Evolutionary conservation across 129 eudicot genomes (phyloP).

Genomic region (Flaveria bidentis): DNA sequence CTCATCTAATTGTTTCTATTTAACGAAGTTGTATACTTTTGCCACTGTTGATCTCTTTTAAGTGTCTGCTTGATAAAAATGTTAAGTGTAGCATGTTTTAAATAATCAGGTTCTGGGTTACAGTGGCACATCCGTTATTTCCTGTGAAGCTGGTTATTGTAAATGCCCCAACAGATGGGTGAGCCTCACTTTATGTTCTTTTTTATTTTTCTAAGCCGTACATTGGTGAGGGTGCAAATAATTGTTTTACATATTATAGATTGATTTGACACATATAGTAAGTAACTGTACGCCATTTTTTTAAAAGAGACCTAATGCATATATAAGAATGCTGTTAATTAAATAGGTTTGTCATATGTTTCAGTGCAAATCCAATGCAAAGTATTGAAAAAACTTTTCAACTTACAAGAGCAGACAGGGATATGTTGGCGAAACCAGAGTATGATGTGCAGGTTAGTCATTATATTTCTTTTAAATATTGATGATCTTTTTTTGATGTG

Average conservation of each 20-base stretch:
- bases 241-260: slow-evolving; percentile 9
- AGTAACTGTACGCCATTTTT: neutral
- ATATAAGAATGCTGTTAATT: neutral
- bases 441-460: slow-evolving; percentile 81
- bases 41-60: neutral
- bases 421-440: slow-evolving; percentile 70
- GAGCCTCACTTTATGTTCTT: slow-evolving; percentile 25
- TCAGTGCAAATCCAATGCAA: slow-evolving; percentile 72
- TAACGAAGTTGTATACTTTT: neutral
- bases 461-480: neutral
- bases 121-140: slow-evolving; percentile 57
- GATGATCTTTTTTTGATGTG: slow-evolving; percentile 13
- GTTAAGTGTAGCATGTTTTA: slow-evolving; percentile 2
- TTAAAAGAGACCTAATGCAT: neutral
- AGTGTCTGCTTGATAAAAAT: neutral
- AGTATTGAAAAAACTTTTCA: slow-evolving; percentile 84
- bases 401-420: slow-evolving; percentile 73
- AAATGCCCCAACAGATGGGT: slow-evolving; percentile 84
- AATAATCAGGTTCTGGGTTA: slow-evolving; percentile 72
- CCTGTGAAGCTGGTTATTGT: slow-evolving; percentile 70
- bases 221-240: slow-evolving; percentile 4
- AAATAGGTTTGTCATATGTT: slow-evolving; percentile 20
- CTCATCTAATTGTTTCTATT: neutral
- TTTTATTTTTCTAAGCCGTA: neutral
- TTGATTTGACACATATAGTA: neutral